Conservation (phyloP, 2,329 filamentous ascomycete species). For the Bertia moriformis region DNA sequence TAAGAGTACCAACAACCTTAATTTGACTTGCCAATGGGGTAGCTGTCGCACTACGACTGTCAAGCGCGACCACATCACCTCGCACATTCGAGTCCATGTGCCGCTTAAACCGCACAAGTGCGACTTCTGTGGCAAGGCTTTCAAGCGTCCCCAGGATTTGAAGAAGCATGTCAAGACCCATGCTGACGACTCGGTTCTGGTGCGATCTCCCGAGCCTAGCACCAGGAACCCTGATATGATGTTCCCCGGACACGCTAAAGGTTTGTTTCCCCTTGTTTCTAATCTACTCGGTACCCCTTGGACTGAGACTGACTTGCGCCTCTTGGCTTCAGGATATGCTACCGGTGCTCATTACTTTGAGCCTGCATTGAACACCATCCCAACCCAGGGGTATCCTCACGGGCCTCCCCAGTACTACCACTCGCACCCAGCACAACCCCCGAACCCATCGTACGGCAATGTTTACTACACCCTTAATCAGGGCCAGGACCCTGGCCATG, state of each 20-base stretch:
- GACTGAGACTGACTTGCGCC: conserved; percentile 13
- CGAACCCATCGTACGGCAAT: conserved; percentile 20
- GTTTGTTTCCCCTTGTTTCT: not conserved
- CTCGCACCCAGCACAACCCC: conserved; percentile 31
- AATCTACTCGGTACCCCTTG: no score
- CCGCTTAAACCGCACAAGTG: conserved; percentile 98
- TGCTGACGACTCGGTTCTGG: conserved; percentile 76
- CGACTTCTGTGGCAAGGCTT: conserved; percentile 95
- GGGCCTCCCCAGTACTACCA: conserved; percentile 69
- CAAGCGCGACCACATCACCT: conserved; percentile 98
- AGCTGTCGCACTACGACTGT: conserved; percentile 91
- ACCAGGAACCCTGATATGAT: conserved; percentile 9
- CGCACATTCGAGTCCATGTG: conserved; percentile 97
- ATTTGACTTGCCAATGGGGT: conserved; percentile 93
- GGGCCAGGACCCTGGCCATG: conserved; percentile 19
- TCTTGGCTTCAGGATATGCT: conserved; percentile 31
- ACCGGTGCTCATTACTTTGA: conserved; percentile 44
- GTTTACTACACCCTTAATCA: conserved; percentile 50
- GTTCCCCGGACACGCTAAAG: not conserved
- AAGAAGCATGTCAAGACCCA: conserved; percentile 99
- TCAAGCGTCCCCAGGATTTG: conserved; percentile 95
- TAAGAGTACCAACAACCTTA: conserved; percentile 98
- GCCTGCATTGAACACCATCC: conserved; percentile 29
- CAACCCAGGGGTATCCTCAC: conserved; percentile 28
- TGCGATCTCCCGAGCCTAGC: conserved; percentile 16